These are phyloP conservation scores for Linum lewisii DNA, from an alignment of 345 rosid genomes.

Conservation along the genomic window DNA sequence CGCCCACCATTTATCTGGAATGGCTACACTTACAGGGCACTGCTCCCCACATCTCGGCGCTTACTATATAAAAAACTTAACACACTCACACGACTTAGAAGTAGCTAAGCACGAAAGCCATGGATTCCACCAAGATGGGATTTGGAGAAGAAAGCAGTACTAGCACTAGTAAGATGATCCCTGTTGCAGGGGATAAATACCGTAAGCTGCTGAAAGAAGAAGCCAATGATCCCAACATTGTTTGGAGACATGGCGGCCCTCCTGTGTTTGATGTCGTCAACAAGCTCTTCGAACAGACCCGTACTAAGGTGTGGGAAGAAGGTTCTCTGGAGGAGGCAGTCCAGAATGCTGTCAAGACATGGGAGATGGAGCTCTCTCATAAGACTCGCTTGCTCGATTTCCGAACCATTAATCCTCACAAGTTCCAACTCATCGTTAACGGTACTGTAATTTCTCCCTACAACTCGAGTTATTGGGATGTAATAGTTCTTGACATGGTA, in stretches of 20 bases:
- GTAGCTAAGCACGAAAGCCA: too few relatives aligned
- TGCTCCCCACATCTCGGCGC: too few relatives aligned
- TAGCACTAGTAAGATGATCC: too few relatives aligned
- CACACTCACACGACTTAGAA: too few relatives aligned
- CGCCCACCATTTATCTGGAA: too few relatives aligned
- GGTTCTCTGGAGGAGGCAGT: constrained; percentile 73
- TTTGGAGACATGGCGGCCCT: constrained; percentile 23
- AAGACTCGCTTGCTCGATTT: constrained; percentile 57
- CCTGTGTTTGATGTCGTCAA: constrained; percentile 22
- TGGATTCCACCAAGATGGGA: too few relatives aligned
- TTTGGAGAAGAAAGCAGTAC: too few relatives aligned
- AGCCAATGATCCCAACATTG: constrained; percentile 2
- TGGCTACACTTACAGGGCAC: too few relatives aligned
- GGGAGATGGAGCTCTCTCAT: constrained; percentile 88
- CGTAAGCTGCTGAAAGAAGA: constrained; percentile 15
- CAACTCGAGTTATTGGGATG: too few relatives aligned
- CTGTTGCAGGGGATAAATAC: constrained; percentile 12
- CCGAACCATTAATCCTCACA: constrained; percentile 59
- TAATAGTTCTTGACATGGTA: too few relatives aligned
- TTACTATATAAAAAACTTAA: too few relatives aligned
- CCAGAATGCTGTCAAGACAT: constrained; percentile 69
- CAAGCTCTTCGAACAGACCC: constrained; percentile 25
- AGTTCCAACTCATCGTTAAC: constrained; percentile 64
- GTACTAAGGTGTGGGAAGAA: constrained; percentile 47
- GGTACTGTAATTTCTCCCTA: too few relatives aligned